A percentile compares a stretch with the other conserved stretches of the same genome.
Conservation (phyloP, 805 yeast genomes). For the Starmerella bombicola region DNA sequence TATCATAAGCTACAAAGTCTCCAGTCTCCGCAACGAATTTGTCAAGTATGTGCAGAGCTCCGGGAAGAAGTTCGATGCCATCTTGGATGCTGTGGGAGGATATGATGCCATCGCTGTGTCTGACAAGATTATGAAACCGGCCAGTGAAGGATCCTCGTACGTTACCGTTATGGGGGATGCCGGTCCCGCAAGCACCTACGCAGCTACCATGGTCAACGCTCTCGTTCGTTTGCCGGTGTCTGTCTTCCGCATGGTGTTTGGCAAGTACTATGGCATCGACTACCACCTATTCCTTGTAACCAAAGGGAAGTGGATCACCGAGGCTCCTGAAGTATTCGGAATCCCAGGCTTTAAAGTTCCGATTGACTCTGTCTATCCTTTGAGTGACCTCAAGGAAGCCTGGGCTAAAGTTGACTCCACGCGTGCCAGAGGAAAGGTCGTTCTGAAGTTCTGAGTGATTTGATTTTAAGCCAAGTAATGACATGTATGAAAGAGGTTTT, state of each 20-base stretch:
- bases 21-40: slow-evolving; percentile 8
- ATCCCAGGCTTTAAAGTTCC: slow-evolving; percentile 36
- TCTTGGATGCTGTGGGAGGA: slow-evolving; percentile 57
- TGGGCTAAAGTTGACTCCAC: slow-evolving; percentile 37
- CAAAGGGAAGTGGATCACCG: slow-evolving; percentile 30
- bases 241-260: slow-evolving; percentile 23
- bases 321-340: slow-evolving; percentile 37
- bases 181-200: slow-evolving; percentile 12
- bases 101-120: slow-evolving; percentile 37
- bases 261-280: slow-evolving; percentile 25
- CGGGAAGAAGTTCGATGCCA: slow-evolving; percentile 37
- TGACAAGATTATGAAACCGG: slow-evolving; percentile 36
- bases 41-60: slow-evolving; percentile 5
- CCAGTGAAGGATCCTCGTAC: slow-evolving; percentile 38
- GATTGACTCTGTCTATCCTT: slow-evolving; percentile 43
- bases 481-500: no score
- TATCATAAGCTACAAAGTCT: slow-evolving; percentile 27
- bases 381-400: slow-evolving; percentile 42
- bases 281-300: slow-evolving; percentile 19
- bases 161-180: slow-evolving; percentile 47
- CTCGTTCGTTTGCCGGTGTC: slow-evolving; percentile 17
- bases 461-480: no score
- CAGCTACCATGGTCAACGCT: slow-evolving; percentile 5
- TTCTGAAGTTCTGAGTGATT: slow-evolving; percentile 28
- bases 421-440: slow-evolving; percentile 55